Percentiles rank a stretch among this genome's conserved stretches.
These are phyloP conservation scores for Sanghuangporus weigelae DNA, from an alignment of 1,284 basidiomycete species.

Conservation along the genomic window DNA sequence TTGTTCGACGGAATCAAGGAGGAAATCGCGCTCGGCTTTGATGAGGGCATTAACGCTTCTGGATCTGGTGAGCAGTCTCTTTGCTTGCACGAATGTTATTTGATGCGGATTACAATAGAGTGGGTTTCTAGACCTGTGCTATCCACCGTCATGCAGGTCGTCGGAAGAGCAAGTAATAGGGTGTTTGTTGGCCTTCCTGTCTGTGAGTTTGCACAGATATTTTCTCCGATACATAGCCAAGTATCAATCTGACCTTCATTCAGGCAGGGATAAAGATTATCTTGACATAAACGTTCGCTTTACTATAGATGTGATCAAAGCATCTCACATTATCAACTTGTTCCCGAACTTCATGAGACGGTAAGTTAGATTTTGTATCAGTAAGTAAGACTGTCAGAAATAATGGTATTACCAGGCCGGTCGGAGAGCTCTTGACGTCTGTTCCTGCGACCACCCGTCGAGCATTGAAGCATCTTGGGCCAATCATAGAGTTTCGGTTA, in stretches of 20 bases:
- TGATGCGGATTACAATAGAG: constrained; percentile 22
- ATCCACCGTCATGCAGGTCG: constrained; percentile 24
- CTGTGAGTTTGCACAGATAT: constrained; percentile 25
- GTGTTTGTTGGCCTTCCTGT: constrained; percentile 37
- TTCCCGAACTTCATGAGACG: constrained; percentile 36
- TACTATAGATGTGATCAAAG: constrained; percentile 27
- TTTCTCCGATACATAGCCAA: neutral
- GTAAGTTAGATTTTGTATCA: constrained; percentile 22
- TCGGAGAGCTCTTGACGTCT: constrained; percentile 7
- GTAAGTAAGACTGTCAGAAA: neutral
- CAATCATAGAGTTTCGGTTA: constrained; percentile 34
- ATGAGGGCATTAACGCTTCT: constrained; percentile 18
- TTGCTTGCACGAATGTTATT: constrained; percentile 15
- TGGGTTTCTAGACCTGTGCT: constrained; percentile 27
- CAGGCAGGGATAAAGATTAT: constrained; percentile 38
- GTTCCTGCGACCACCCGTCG: constrained; percentile 7
- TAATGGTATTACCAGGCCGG: neutral
- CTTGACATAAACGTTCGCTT: constrained; percentile 30
- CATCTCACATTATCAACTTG: constrained; percentile 25
- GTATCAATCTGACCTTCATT: neutral
- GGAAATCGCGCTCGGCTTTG: constrained; percentile 24
- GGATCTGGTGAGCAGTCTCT: constrained; percentile 7
- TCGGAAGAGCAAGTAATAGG: constrained; percentile 35
- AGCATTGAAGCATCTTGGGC: constrained; percentile 27
- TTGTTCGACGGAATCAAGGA: constrained; percentile 24